Conservation (phyloP, 2,329 filamentous ascomycete species). For the Aspergillus piperis region DNA sequence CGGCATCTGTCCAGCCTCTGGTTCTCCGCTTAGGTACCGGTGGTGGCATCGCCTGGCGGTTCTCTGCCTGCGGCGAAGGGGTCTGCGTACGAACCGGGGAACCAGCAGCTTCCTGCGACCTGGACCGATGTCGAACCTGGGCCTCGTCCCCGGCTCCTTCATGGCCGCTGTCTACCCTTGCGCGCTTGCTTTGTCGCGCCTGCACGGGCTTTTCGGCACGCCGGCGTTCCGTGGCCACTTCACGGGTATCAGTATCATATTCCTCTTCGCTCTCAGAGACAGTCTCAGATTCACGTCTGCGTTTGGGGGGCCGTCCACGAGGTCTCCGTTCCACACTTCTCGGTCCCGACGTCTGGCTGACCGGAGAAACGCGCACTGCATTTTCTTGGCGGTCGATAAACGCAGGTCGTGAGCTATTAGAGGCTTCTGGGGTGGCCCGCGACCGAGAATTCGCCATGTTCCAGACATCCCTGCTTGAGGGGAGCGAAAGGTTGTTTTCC, state of each 20-base stretch:
- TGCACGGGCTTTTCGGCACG: slow-evolving; percentile 36
- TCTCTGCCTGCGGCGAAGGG: not conserved
- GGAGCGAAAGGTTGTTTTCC: not conserved
- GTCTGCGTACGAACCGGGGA: not conserved
- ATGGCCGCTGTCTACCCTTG: not conserved
- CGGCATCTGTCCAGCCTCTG: slow-evolving; percentile 40
- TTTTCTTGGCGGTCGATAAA: slow-evolving; percentile 41
- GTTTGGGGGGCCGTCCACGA: slow-evolving; percentile 19
- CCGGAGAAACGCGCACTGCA: slow-evolving; percentile 38
- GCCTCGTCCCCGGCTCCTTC: slow-evolving; percentile 6
- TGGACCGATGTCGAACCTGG: not conserved
- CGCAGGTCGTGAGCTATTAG: slow-evolving; percentile 15
- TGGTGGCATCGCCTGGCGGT: not conserved
- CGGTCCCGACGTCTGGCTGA: slow-evolving; percentile 31
- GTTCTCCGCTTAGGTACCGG: not conserved
- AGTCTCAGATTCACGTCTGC: slow-evolving; percentile 20
- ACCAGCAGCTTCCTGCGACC: not conserved
- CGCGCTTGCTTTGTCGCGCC: slow-evolving; percentile 11
- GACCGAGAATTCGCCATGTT: slow-evolving; percentile 4
- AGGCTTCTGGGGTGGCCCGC: not conserved
- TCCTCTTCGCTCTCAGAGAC: slow-evolving; percentile 44
- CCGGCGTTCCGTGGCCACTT: slow-evolving; percentile 32
- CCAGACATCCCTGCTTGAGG: slow-evolving; percentile 11
- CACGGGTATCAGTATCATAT: slow-evolving; percentile 46
- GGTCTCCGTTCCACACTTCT: slow-evolving; percentile 21